Conservation (phyloP, 352 stramenopile genomes). For the Phytophthora cactorum region DNA sequence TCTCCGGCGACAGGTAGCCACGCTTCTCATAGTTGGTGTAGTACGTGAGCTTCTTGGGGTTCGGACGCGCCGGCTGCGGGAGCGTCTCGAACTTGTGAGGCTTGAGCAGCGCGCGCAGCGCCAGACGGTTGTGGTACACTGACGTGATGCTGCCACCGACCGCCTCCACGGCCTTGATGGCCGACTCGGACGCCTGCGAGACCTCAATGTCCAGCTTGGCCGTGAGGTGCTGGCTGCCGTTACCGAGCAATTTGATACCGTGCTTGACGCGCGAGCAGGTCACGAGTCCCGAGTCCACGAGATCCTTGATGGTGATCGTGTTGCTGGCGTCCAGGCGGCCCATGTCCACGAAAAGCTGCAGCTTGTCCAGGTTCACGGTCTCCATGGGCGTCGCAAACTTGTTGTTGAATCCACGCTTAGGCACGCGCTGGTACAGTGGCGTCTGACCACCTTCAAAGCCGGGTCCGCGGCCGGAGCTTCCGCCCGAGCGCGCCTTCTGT, state of each 20-base stretch:
- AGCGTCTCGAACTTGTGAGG: constrained; percentile 97
- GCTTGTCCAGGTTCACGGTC: constrained; percentile 92
- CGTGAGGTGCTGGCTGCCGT: constrained; percentile 86
- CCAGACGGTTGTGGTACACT: constrained; percentile 98
- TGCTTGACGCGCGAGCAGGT: constrained; percentile 93
- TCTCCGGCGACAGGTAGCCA: constrained; percentile 97
- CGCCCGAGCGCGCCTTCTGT: constrained; percentile 94
- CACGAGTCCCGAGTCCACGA: constrained; percentile 90
- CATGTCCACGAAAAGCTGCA: constrained; percentile 98
- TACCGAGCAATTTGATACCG: constrained; percentile 95
- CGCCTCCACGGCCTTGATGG: constrained; percentile 96
- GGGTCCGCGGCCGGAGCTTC: constrained; percentile 77
- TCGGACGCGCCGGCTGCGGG: constrained; percentile 93
- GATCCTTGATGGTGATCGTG: constrained; percentile 94
- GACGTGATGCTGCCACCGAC: constrained; percentile 95
- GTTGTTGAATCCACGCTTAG: constrained; percentile 99
- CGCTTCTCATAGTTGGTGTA: constrained; percentile 97
- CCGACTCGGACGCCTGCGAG: constrained; percentile 90
- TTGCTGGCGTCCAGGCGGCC: constrained; percentile 91
- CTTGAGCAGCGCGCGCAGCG: constrained; percentile 93
- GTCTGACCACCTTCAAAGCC: constrained; percentile 99
- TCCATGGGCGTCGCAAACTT: constrained; percentile 92
- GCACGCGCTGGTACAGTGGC: constrained; percentile 95
- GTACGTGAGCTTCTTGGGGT: constrained; percentile 96
- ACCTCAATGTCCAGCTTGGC: constrained; percentile 96